Evolutionary conservation across 139 green algal genomes (phyloP).

Genomic region (Axilococcus clingmanii): DNA sequence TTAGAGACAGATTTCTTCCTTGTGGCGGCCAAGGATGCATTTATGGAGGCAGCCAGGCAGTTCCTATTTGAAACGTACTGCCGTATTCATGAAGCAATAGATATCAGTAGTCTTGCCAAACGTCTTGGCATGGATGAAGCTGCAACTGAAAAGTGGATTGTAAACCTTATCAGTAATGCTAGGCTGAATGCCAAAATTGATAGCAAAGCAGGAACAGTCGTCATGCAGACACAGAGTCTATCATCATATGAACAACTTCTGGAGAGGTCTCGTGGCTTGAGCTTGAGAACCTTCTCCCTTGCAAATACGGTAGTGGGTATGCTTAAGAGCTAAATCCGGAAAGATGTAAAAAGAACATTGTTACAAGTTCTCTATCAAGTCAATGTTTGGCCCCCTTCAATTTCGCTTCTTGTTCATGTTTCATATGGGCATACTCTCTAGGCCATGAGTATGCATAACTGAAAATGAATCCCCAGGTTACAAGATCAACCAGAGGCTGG

Average conservation of each 20-base stretch:
- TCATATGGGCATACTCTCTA: constrained; percentile 39
- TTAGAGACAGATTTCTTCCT: constrained; percentile 94
- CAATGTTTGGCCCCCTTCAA: constrained; percentile 29
- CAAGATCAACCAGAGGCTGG: constrained; percentile 36
- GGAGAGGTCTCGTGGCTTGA: constrained; percentile 82
- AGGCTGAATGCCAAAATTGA: constrained; percentile 97
- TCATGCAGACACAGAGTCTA: constrained; percentile 73
- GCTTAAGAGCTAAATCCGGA: constrained; percentile 6
- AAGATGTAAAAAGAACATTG: neutral
- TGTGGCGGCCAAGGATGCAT: constrained; percentile 76
- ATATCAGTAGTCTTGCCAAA: constrained; percentile 76
- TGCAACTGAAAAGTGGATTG: constrained; percentile 89
- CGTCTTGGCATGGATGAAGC: constrained; percentile 78
- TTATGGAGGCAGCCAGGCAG: constrained; percentile 87
- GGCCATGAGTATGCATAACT: constrained; percentile 44
- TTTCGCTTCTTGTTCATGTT: constrained; percentile 43
- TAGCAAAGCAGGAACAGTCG: constrained; percentile 79
- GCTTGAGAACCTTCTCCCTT: constrained; percentile 76
- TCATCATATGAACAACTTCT: constrained; percentile 65
- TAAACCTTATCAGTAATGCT: constrained; percentile 85
- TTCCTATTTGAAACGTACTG: constrained; percentile 99
- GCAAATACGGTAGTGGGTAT: constrained; percentile 72
- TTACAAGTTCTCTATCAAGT: too few species aligned
- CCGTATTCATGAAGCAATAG: constrained; percentile 78
- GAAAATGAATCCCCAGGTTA: constrained; percentile 32